Conservation (phyloP, 2,329 filamentous ascomycete genomes). For the Penicillium sp. region DNA sequence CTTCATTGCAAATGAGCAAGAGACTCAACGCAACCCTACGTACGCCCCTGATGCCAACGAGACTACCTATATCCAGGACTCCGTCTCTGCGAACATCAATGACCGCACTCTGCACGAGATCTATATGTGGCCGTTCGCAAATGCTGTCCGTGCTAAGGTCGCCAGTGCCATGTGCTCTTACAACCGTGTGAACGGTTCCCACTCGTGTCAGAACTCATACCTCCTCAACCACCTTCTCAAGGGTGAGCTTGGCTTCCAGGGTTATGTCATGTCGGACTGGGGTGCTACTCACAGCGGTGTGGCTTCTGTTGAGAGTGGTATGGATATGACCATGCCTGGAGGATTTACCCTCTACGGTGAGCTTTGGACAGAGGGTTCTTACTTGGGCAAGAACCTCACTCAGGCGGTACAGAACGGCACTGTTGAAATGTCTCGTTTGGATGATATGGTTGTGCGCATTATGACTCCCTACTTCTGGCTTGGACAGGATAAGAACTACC, state of each 20-base stretch:
- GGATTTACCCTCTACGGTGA: too few species aligned
- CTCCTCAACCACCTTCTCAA: conserved; percentile 50
- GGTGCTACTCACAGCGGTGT: conserved; percentile 46
- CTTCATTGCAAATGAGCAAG: conserved; percentile 16
- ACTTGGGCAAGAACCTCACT: conserved; percentile 21
- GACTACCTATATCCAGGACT: too few species aligned
- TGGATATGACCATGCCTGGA: conserved; percentile 35
- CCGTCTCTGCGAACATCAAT: background rate
- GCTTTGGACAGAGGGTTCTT: background rate
- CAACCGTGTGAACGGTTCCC: conserved; percentile 46
- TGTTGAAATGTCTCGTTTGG: conserved; percentile 39
- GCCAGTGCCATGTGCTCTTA: conserved; percentile 29
- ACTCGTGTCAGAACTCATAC: conserved; percentile 28
- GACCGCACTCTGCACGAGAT: background rate
- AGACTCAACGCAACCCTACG: conserved; percentile 38
- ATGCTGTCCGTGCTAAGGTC: background rate
- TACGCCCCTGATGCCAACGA: background rate
- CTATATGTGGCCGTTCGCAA: background rate
- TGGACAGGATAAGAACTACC: conserved; percentile 42
- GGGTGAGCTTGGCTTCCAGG: conserved; percentile 50
- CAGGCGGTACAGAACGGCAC: conserved; percentile 39
- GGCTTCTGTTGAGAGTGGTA: conserved; percentile 46
- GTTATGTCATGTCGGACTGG: conserved; percentile 47
- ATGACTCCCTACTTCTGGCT: conserved; percentile 49
- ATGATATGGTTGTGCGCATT: conserved; percentile 49